Base-by-base conservation (phyloP, 164 flowering plant genomes). In the Hamamelis virginiana region DNA sequence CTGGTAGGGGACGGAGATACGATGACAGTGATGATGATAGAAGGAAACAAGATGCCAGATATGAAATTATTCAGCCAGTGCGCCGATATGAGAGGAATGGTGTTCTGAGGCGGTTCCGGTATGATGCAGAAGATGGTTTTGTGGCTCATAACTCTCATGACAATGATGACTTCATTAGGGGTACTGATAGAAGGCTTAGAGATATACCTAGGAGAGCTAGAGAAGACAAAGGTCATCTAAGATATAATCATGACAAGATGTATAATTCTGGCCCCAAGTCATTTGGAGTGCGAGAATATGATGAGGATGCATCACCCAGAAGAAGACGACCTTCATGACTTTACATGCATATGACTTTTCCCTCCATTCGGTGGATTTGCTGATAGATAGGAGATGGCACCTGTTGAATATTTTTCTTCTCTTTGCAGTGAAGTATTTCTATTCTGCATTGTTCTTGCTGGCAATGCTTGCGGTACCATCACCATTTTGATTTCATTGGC, bases 291-390 rank as follows among this genome's bases (percentile, higher is more conserved):
- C 52, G 74, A 27, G 76, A 78, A 26, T 62, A 58, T 44, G 68
- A 68, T 14, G 75, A 70, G 59, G 80, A 81, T 69, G 52, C 46
- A 53, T 61, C 74, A 12, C 73, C 79, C 22, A 67, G 77, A 74
- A 71, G 82, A 51, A 65, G 79, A 70, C 65, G 75, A 62, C 78
- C 72, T 58, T 65, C 76, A 4, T 75, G 73, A 77, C 55, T 56
- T 59, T 66, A 69, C 38, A 65, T 21, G 56, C 57, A 53, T 44
- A 25, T 22, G 45, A 45, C 47, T 66, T 61, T 52, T 67, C 41
- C 58, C 56, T 19, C 27, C 47, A 9, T 74, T 66, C 56, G 72
- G 70, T 64, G 64, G 59, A 38, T 61, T 45, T 65, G 67, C 67
- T 33, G 59, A 66, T 74, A 9, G 67, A 45, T 25, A 50, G 5